These are phyloP conservation scores for Geoglossum glabrum DNA, from an alignment of 495 filamentous ascomycete genomes.

Conservation along the genomic window DNA sequence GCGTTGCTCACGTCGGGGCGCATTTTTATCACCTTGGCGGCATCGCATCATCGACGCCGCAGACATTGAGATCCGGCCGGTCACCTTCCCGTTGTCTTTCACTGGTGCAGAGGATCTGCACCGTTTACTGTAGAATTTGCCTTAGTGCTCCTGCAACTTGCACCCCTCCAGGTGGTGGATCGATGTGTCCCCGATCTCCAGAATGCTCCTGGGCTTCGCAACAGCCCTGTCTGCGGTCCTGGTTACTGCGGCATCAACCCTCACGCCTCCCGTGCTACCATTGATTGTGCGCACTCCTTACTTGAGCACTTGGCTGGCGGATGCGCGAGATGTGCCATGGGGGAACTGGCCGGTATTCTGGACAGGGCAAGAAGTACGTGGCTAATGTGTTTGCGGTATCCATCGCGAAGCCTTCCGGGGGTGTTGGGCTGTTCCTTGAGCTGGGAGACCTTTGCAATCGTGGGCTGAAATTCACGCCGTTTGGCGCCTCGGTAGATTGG, in stretches of 20 bases:
- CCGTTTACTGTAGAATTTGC: too few relatives aligned
- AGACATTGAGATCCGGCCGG: too few relatives aligned
- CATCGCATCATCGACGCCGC: neutral
- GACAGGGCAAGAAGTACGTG: constrained; percentile 48
- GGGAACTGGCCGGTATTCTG: constrained; percentile 88
- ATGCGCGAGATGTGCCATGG: constrained; percentile 73
- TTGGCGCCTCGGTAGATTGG: constrained; percentile 49
- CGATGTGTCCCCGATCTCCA: neutral
- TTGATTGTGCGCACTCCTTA: constrained; percentile 85
- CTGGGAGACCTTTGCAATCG: constrained; percentile 8
- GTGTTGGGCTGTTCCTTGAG: constrained; percentile 9
- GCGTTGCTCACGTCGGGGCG: too few relatives aligned
- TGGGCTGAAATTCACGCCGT: neutral
- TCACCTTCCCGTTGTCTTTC: too few relatives aligned
- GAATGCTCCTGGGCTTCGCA: neutral
- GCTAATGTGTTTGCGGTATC: constrained; percentile 4
- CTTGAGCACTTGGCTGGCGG: constrained; percentile 66
- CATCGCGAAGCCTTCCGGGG: neutral
- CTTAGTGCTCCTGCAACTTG: too few relatives aligned
- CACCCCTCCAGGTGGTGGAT: too few relatives aligned
- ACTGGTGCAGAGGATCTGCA: too few relatives aligned
- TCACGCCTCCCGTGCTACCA: constrained; percentile 66
- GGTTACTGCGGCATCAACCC: constrained; percentile 13
- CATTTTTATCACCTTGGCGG: too few relatives aligned
- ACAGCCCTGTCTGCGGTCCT: constrained; percentile 10